A percentile compares a stretch with the other conserved stretches of the same genome.
Evolutionary conservation across 1,284 basidiomycete species (phyloP).

Genomic region (Thelephora terrestris): DNA sequence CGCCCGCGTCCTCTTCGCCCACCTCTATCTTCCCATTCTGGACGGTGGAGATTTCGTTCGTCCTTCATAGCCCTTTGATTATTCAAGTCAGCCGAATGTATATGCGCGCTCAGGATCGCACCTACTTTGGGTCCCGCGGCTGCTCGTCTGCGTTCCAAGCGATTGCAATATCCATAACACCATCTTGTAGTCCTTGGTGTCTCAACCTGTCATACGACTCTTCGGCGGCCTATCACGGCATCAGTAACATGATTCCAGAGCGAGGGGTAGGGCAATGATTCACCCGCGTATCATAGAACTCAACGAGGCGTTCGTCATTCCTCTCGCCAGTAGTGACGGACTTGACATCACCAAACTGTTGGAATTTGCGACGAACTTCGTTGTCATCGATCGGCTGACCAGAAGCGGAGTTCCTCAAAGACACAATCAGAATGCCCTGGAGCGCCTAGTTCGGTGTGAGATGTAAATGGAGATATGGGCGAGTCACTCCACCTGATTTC

Average conservation of each 20-base stretch:
- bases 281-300: constrained; percentile 83
- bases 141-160: constrained; percentile 66
- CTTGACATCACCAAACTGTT: constrained; percentile 87
- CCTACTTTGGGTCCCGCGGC: constrained; percentile 27
- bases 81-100: background rate
- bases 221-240: constrained; percentile 46
- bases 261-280: constrained; percentile 14
- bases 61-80: constrained; percentile 10
- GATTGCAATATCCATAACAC: constrained; percentile 79
- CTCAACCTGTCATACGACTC: constrained; percentile 75
- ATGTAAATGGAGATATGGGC: constrained; percentile 11
- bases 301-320: constrained; percentile 64
- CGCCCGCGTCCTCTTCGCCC: constrained; percentile 20
- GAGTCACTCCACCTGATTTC: constrained; percentile 58
- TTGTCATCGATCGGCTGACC: constrained; percentile 69
- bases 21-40: constrained; percentile 40
- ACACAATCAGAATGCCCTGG: constrained; percentile 79
- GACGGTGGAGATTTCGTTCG: constrained; percentile 25
- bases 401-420: constrained; percentile 57
- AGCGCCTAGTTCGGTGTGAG: constrained; percentile 14
- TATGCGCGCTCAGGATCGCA: constrained; percentile 21
- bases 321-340: constrained; percentile 64
- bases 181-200: constrained; percentile 72
- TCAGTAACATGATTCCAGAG: constrained; percentile 8
- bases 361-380: constrained; percentile 76